These are phyloP conservation scores for Prinsepia uniflora DNA, from an alignment of 306 rosid species.

Conservation along the genomic window DNA sequence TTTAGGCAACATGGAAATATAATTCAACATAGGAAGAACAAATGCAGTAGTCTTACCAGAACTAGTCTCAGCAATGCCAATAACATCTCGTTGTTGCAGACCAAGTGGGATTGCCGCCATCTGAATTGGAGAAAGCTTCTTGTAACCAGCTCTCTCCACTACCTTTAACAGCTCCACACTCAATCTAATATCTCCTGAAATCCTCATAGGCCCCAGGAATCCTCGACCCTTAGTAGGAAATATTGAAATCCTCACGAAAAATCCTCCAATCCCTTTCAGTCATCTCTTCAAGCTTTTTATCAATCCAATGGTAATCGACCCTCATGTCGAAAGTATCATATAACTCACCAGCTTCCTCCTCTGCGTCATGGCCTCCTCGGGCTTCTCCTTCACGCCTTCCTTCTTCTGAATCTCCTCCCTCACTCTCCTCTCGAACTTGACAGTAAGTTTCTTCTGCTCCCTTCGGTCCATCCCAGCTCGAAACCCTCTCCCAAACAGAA, in stretches of 20 bases:
- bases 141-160: slow-evolving; percentile 80
- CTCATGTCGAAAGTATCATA: slow-evolving; percentile 84
- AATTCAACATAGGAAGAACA: slow-evolving; percentile 88
- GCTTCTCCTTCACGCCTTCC: slow-evolving; percentile 78
- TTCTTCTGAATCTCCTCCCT: slow-evolving; percentile 64
- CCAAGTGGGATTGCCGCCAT: slow-evolving; percentile 95
- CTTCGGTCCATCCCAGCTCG: too few species aligned
- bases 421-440: slow-evolving; percentile 81
- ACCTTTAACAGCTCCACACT: slow-evolving; percentile 65
- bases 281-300: slow-evolving; percentile 89
- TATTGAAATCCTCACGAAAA: slow-evolving; percentile 77
- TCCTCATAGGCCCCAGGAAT: slow-evolving; percentile 85
- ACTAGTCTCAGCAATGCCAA: slow-evolving; percentile 67
- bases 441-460: too few species aligned
- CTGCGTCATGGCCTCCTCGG: slow-evolving; percentile 81
- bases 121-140: slow-evolving; percentile 90
- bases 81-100: slow-evolving; percentile 78
- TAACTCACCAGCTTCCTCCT: slow-evolving; percentile 72
- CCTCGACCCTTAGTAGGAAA: slow-evolving; percentile 78
- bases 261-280: slow-evolving; percentile 87
- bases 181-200: slow-evolving; percentile 70
- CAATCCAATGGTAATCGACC: slow-evolving; percentile 89
- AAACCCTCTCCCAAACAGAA: too few species aligned
- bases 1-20: slow-evolving; percentile 78
- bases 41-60: slow-evolving; percentile 96